phyloP scores from a whole-genome alignment of 345 rosid species.

The Populus simonii region DNA sequence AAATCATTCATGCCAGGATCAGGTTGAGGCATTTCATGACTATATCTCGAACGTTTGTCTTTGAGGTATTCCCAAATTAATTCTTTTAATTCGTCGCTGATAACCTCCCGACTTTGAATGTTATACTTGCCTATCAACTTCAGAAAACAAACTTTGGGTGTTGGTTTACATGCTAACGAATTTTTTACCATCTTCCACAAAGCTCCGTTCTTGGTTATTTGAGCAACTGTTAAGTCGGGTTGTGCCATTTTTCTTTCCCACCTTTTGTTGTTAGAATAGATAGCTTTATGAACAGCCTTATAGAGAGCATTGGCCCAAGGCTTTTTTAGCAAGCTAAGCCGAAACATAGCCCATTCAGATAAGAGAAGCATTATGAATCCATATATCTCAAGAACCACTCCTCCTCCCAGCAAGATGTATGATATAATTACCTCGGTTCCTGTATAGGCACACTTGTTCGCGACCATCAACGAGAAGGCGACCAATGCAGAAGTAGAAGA shows the following conservation, averaged over 20 bases:
- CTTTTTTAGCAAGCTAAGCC: not conserved
- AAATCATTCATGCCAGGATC: no score
- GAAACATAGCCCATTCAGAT: not conserved
- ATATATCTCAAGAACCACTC: not conserved
- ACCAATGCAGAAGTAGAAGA: not conserved
- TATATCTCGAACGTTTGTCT: not conserved
- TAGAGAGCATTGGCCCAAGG: no score
- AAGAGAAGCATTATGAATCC: not conserved
- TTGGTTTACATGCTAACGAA: no score
- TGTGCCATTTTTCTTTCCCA: not conserved
- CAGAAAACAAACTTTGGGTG: no score
- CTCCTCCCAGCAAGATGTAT: not conserved
- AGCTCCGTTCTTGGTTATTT: no score
- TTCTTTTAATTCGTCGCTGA: no score
- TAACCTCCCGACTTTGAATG: not conserved
- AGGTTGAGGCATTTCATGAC: no score
- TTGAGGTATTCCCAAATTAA: not conserved
- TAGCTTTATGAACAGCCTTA: no score
- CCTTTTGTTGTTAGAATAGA: not conserved
- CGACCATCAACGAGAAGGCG: not conserved
- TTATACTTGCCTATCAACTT: no score
- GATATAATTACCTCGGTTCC: not conserved
- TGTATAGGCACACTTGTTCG: no score
- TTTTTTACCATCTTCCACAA: no score
- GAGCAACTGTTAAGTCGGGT: no score